Evolutionary conservation across 495 filamentous ascomycete genomes (phyloP), one percentile per base, ranked within the genome.

Genomic region (Podospora sp.): DNA sequence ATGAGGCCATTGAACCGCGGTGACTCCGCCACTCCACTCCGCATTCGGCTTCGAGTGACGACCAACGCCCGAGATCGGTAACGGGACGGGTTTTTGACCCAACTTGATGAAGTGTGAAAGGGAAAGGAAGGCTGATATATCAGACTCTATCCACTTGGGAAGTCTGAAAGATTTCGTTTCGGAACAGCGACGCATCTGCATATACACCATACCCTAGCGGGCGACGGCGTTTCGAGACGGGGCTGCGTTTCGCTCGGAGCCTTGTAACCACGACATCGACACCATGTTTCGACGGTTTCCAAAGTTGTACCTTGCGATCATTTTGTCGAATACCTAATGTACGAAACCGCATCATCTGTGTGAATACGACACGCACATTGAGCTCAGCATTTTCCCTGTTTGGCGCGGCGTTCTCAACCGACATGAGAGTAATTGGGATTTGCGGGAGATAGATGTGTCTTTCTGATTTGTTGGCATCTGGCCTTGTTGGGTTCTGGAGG

Each of bases 361-460:
- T 18, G 40, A 55, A 24, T 55, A 9, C 50, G 52, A 22, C 49
- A 52, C 24, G 52, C 9, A 24, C 20, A 14, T 55, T 22, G 6
- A 26, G 25, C 24, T 2, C 14, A 3, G 2, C 6, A 14, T 24
- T 55, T 55, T 55, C 52, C 24, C 2, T 22, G 20, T 55, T 22
- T 55, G 52, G 52, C 52, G 52, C 7, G 52, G 52, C 52, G n/a
- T 55, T 55, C 52, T 22, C 52, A 22, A n/a, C 4, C 52, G 52
- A 4, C n/a, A 55, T 26, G 52, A 55, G 20, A 26, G 52, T 55
- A 55, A 55, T 55, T 55, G 21, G 52, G 25, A 55, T 22, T 8
- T 26, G 14, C 8, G 52, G 25, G 52, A 55, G 52, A 55, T 55
- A 22, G 25, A 55, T 24, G 52, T 22, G 25, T 24, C 14, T 55